Conservation (phyloP, 257 asterid species). For the Fraxinus excelsior region DNA sequence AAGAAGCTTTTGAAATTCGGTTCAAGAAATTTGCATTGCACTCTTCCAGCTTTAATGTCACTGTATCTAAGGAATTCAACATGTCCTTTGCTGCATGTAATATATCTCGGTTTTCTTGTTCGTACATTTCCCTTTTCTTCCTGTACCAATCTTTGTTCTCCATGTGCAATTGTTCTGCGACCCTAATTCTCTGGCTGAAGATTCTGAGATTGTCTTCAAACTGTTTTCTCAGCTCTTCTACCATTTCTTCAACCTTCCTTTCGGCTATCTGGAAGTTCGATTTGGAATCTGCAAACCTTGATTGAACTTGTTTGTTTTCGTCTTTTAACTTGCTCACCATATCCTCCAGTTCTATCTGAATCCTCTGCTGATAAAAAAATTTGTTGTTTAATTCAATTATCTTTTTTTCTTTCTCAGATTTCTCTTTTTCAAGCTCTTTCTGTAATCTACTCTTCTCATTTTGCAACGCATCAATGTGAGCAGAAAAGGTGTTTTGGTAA, state of each 20-base stretch:
- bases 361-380: constrained; percentile 37
- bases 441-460: constrained; percentile 31
- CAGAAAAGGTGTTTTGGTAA: not conserved
- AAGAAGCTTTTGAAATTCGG: constrained; percentile 66
- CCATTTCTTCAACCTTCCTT: constrained; percentile 63
- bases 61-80: constrained; percentile 52
- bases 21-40: constrained; percentile 54
- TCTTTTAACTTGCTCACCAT: constrained; percentile 25
- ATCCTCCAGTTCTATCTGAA: constrained; percentile 8
- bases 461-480: constrained; percentile 14
- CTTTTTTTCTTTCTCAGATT: constrained; percentile 32
- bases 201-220: constrained; percentile 70
- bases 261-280: constrained; percentile 49
- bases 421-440: constrained; percentile 26
- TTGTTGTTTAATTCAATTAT: constrained; percentile 43
- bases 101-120: constrained; percentile 44
- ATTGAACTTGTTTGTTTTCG: constrained; percentile 33
- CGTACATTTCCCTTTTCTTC: constrained; percentile 42
- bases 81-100: constrained; percentile 42
- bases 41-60: constrained; percentile 59
- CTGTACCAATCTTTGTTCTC: constrained; percentile 72
- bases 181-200: constrained; percentile 74
- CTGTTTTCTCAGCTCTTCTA: constrained; percentile 59
- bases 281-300: constrained; percentile 27
- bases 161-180: constrained; percentile 80